phyloP scores from a whole-genome alignment of 2,329 filamentous ascomycete genomes.

The Lasiodiplodia sp. region DNA sequence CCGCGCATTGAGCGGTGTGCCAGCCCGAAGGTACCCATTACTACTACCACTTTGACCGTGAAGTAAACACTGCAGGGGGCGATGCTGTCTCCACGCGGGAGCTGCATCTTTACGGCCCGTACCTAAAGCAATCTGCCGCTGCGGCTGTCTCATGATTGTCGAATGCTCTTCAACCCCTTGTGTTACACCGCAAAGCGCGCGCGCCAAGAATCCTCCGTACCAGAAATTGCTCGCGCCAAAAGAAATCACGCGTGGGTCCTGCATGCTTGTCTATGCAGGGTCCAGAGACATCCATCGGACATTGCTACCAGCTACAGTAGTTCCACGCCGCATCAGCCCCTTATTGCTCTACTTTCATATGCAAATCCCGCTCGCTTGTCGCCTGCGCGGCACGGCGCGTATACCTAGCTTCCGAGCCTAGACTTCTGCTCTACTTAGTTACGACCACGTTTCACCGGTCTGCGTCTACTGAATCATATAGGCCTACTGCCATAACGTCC shows the following conservation, averaged over 20 bases:
- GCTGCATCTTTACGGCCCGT: background rate
- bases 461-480: background rate
- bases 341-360: background rate
- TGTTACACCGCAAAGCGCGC: background rate
- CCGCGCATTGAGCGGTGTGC: background rate
- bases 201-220: background rate
- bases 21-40: background rate
- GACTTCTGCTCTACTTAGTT: background rate
- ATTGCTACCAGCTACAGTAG: background rate
- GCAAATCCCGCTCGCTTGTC: too few relatives aligned
- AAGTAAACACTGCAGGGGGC: too few relatives aligned
- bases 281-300: background rate
- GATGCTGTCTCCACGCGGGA: too few relatives aligned
- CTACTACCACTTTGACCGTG: background rate
- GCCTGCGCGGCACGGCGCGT: too few relatives aligned
- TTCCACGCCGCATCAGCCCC: background rate
- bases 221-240: background rate
- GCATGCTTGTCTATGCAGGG: background rate
- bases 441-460: too few relatives aligned
- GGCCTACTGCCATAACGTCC: background rate
- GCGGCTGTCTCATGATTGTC: background rate
- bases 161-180: background rate
- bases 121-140: too few relatives aligned
- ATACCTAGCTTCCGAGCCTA: background rate
- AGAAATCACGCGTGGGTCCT: constrained; percentile 1